Evolutionary conservation across 2,329 filamentous ascomycete species (phyloP), one percentile per base, ranked within the genome.

Genomic region (Nothophaeocryptopus gaeumannii): DNA sequence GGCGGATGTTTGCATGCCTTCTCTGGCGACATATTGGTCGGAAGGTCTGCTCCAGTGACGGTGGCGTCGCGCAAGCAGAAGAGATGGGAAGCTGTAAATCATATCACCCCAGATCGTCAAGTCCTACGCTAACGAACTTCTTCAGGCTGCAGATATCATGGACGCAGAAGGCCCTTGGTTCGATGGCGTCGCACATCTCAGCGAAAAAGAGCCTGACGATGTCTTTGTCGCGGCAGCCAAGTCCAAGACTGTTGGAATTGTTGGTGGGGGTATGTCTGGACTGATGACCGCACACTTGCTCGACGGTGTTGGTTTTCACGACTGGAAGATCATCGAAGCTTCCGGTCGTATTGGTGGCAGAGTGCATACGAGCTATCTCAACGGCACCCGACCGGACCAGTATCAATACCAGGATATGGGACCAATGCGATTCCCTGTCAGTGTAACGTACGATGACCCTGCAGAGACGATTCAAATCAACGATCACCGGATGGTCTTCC

Each of bases 341-440:
- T 77, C 76, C 5, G 66, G 79, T 34, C 74, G 83, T 7, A 74
- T 86, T 11, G 84, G 84, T 12, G 83, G 83, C 3, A 78, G 84
- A 14, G 77, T 86, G 0, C 80, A 80, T 49, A 86, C 83, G 2
- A 75, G 75, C 47, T 86, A 86, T 47, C 74, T 86, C 2, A 76
- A 76, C 2, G 79, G 77, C 3, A 79, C 76, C 4, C 76, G 73
- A 0, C 79, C 81, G 0, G 76, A 78, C 14, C 74, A 85, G 53
- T 85, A 86, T 60, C 81, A 82, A 14, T 86, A 86, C 63, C 82
- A 85, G 59, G 83, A 85, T 62, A 78, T 78, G 79, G 83, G 83
- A 0, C 80, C 82, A 0, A 85, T 86, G 82, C 72, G 82, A 2
- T 81, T 86, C 56, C 83, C 83, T 0, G 72, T 78, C 12, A 74